Conservation (phyloP, 148 eudicot genomes). For the Vaccinium macrocarpon region DNA sequence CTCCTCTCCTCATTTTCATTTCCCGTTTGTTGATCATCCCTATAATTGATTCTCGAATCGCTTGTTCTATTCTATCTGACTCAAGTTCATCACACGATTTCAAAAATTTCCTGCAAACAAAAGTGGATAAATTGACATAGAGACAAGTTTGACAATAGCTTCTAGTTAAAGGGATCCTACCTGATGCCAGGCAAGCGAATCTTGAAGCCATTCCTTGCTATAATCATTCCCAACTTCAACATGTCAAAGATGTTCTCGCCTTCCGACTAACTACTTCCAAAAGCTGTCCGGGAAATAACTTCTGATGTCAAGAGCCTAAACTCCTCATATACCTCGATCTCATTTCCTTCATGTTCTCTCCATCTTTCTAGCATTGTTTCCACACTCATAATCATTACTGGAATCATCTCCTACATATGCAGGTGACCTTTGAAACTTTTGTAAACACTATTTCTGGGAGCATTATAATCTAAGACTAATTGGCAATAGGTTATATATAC, state of each 20-base stretch:
- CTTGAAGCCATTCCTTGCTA: background rate
- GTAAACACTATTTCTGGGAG: background rate
- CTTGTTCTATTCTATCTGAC: constrained; percentile 6
- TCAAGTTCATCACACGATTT: constrained; percentile 10
- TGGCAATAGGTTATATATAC: no score
- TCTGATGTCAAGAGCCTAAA: constrained; percentile 18
- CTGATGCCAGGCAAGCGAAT: constrained; percentile 14
- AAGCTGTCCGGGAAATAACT: constrained; percentile 26
- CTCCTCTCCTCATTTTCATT: background rate
- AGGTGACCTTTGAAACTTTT: background rate
- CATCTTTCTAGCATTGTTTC: constrained; percentile 27
- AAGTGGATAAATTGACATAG: background rate
- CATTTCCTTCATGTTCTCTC: constrained; percentile 16
- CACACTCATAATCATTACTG: constrained; percentile 14
- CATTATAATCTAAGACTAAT: no score
- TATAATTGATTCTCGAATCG: background rate
- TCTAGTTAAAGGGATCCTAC: background rate
- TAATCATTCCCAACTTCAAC: constrained; percentile 12
- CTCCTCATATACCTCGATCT: constrained; percentile 16
- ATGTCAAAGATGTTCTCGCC: constrained; percentile 18
- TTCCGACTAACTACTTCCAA: constrained; percentile 26
- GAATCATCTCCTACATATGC: constrained; percentile 10
- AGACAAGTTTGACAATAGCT: background rate
- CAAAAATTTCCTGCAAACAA: no score
- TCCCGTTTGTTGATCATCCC: background rate